Percentiles rank a stretch among this genome's conserved stretches.
Conservation (phyloP, 441 rosid genomes). For the Euphorbia schlechtendalii region DNA sequence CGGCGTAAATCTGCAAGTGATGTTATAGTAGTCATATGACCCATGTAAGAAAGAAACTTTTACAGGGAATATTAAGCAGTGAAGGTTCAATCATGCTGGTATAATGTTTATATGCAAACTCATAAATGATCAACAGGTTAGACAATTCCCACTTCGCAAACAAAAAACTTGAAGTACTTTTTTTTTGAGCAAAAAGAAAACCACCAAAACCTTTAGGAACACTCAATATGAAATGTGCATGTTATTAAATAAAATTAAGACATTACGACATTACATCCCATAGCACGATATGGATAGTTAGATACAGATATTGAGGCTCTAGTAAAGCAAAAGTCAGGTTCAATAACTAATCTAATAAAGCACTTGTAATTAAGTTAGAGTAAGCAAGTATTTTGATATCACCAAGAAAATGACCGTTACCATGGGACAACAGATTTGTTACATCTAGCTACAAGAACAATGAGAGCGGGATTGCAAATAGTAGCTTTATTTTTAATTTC, state of each 20-base stretch:
- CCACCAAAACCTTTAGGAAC: background rate
- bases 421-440: background rate
- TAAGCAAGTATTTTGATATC: background rate
- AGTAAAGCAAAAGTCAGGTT: background rate
- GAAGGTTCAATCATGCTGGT: background rate
- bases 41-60: constrained; percentile 1
- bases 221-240: no score
- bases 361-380: background rate
- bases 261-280: background rate
- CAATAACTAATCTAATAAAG: background rate
- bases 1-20: constrained; percentile 75
- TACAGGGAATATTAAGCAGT: background rate
- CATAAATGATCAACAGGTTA: background rate
- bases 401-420: background rate
- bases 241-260: background rate
- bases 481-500: background rate
- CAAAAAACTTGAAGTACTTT: background rate
- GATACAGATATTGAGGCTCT: constrained; percentile 2
- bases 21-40: constrained; percentile 4
- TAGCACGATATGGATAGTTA: background rate
- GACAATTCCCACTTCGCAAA: background rate
- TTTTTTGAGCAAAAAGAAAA: background rate
- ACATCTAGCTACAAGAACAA: background rate
- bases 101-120: background rate
- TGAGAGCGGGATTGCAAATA: background rate